Evolutionary conservation across 495 filamentous ascomycete genomes (phyloP).

Genomic region (Trichoderma asperelloides): DNA sequence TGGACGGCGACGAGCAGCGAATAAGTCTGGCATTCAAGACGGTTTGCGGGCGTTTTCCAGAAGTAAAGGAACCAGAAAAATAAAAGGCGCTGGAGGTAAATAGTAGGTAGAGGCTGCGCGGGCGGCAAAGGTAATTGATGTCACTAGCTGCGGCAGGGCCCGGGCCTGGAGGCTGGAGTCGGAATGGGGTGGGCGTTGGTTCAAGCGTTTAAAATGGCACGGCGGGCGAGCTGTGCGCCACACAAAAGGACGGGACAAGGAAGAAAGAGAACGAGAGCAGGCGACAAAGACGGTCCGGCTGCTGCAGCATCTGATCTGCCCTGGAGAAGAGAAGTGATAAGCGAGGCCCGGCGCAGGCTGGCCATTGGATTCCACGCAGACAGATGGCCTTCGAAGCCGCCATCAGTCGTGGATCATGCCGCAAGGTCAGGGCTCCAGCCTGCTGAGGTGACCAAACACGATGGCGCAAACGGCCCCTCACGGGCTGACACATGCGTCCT

Average conservation of each 20-base stretch:
- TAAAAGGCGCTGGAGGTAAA: background rate
- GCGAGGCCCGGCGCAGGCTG: background rate
- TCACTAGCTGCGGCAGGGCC: slow-evolving; percentile 8
- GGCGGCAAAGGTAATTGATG: background rate
- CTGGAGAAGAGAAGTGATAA: background rate
- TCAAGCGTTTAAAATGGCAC: background rate
- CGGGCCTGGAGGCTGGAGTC: background rate
- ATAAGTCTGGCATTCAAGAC: background rate
- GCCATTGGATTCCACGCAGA: background rate
- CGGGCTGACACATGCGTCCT: slow-evolving; percentile 3
- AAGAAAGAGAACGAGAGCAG: background rate
- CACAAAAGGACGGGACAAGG: too few species aligned
- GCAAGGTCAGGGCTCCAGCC: background rate
- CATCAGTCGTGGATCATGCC: background rate
- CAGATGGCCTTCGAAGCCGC: background rate
- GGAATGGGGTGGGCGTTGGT: background rate
- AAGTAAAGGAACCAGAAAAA: background rate
- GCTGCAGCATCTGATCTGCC: background rate
- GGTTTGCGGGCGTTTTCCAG: background rate
- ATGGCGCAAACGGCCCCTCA: slow-evolving; percentile 8
- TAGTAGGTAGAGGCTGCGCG: background rate
- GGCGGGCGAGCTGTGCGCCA: background rate
- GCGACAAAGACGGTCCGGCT: background rate
- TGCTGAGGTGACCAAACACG: background rate
- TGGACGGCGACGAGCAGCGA: background rate